Evolutionary conservation across 768 basidiomycete species (phyloP).

Genomic region (Trametes cingulata): DNA sequence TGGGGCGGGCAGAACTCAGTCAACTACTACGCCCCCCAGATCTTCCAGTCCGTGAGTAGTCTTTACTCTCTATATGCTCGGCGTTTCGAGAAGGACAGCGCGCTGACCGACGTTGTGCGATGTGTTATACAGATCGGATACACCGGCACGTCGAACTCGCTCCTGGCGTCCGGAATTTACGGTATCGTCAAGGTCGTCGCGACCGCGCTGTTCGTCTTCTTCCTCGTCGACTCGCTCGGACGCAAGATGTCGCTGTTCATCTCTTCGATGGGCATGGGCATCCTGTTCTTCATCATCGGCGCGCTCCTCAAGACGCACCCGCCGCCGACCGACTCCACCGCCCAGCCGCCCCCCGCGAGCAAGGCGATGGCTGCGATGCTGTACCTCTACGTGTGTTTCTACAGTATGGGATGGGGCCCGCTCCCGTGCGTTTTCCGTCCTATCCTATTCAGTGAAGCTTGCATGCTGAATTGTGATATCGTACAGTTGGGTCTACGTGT

Average conservation of each 20-base stretch:
- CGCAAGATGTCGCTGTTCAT: conserved; percentile 71
- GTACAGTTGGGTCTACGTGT: conserved; percentile 48
- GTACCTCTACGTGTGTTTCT: conserved; percentile 87
- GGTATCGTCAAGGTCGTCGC: conserved; percentile 67
- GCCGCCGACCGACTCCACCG: conserved; percentile 37
- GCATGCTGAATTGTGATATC: neutral
- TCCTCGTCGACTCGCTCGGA: conserved; percentile 67
- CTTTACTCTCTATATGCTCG: neutral
- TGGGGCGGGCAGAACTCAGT: conserved; percentile 87
- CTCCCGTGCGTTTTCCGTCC: conserved; percentile 54
- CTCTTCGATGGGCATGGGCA: conserved; percentile 78
- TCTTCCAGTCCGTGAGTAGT: conserved; percentile 59
- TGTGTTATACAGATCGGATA: conserved; percentile 59
- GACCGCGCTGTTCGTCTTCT: conserved; percentile 65
- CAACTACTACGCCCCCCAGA: conserved; percentile 72
- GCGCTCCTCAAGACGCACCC: conserved; percentile 82
- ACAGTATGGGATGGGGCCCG: conserved; percentile 87
- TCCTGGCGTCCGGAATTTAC: conserved; percentile 75
- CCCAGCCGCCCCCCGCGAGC: conserved; percentile 45
- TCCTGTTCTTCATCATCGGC: conserved; percentile 80
- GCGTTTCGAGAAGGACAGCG: neutral
- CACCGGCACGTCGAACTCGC: conserved; percentile 53
- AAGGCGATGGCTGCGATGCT: conserved; percentile 86
- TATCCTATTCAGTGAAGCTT: neutral
- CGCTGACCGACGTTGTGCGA: neutral